Evolutionary conservation across 768 basidiomycete species (phyloP), one percentile per base, ranked within the genome.

Genomic region (Boletus vinaceobasis): DNA sequence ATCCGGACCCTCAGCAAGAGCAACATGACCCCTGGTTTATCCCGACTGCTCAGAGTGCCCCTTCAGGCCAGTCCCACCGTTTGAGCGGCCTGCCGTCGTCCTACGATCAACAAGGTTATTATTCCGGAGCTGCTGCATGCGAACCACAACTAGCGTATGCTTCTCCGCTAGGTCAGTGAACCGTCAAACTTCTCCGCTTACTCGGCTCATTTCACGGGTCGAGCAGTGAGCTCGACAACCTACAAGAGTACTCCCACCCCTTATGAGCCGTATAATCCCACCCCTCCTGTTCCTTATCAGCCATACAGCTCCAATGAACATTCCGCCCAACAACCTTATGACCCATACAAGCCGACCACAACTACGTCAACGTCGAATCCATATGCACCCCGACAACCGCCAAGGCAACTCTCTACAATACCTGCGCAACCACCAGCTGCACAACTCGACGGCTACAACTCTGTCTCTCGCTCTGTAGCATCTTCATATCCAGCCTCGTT

Each of bases 331-430:
- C 56, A 63, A 23, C 38, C 39, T 36, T 70, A 74, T 53, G 72
- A 75, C 55, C 68, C 74, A 48, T 79, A 77, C 61, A 73, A 68
- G 27, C 69, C 74, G 9, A 46, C 65, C 36, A 47, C 59, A 14
- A 58, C 57, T 23, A 27, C 35, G 33, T 35, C 58, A 19, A 29
- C 43, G 29, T 62, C 70, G n/a, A 53, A 62, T 45, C 48, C 69
- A 50, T 67, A 67, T 59, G 42, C 48, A 40, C 55, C 58, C 26
- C 56, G 55, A 37, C 62, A 65, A 51, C 45, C 52, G 11, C 40
- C 49, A 26, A 51, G 38, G 46, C 59, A 56, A n/a, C 38, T 36
- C 11, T 55, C 63, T 23, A 36, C 55, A 38, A 31, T 50, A 31
- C 52, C 61, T 17, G 46, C 54, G 36, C 64, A 68, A 58, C 56